phyloP scores from a whole-genome alignment of 1,284 basidiomycete genomes.

The Marasmius fiardii region DNA sequence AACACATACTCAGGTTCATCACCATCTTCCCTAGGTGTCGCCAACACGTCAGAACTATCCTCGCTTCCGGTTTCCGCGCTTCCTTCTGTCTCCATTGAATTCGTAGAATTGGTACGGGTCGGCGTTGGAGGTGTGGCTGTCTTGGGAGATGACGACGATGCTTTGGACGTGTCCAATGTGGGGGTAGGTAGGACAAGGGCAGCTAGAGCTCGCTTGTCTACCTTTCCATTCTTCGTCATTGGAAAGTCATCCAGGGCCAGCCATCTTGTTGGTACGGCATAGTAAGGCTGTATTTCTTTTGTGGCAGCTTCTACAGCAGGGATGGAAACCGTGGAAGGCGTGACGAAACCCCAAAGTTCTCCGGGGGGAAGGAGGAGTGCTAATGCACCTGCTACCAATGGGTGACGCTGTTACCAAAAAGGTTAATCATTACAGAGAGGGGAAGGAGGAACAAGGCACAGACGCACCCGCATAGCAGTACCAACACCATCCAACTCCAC shows the following conservation, averaged over 20 bases:
- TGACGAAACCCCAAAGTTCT: constrained; percentile 31
- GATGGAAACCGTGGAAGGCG: constrained; percentile 25
- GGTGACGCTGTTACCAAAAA: constrained; percentile 4
- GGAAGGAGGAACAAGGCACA: not conserved
- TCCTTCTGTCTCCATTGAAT: constrained; percentile 3
- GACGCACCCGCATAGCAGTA: constrained; percentile 27
- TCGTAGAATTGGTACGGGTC: too few relatives aligned
- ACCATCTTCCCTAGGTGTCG: constrained; percentile 1
- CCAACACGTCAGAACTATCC: not conserved
- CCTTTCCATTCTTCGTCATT: constrained; percentile 31
- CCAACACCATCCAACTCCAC: constrained; percentile 33
- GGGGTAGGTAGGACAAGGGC: constrained; percentile 18
- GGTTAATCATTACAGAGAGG: not conserved
- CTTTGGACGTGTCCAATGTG: not conserved
- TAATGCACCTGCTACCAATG: constrained; percentile 23
- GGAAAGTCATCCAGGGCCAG: constrained; percentile 29
- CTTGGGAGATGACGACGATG: not conserved
- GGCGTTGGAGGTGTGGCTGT: not conserved
- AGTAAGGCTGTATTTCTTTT: constrained; percentile 29
- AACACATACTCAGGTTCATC: not conserved
- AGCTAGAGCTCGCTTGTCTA: constrained; percentile 30
- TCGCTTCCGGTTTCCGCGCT: not conserved
- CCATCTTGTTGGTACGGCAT: constrained; percentile 30
- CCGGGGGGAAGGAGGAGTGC: constrained; percentile 26
- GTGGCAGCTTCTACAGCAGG: constrained; percentile 23